Evolutionary conservation across 208 protist genomes (phyloP).

Genomic region (Crithidia sp.): DNA sequence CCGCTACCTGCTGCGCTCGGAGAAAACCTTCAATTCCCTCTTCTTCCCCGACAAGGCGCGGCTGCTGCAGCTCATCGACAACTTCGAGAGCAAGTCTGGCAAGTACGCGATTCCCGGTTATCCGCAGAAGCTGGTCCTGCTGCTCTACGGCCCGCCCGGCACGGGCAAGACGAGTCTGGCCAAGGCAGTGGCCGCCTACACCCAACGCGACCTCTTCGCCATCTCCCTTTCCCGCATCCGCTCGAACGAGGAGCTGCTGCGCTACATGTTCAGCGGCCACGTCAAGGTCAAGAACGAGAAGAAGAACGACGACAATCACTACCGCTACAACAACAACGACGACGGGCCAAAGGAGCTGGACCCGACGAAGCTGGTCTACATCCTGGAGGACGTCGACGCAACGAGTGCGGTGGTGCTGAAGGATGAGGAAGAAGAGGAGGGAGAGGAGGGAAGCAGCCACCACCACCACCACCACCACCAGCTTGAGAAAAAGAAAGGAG

Average conservation of each 20-base stretch:
- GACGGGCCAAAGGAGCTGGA: constrained; percentile 32
- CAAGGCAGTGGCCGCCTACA: constrained; percentile 88
- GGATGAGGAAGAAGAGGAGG: constrained; percentile 21
- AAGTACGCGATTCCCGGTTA: constrained; percentile 89
- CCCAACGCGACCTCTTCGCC: constrained; percentile 79
- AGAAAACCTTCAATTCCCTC: constrained; percentile 91
- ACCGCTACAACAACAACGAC: neutral
- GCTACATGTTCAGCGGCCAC: constrained; percentile 83
- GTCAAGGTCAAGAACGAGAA: constrained; percentile 54
- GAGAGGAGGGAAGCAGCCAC: neutral
- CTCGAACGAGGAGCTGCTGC: constrained; percentile 85
- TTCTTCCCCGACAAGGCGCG: constrained; percentile 89
- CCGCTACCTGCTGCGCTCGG: constrained; percentile 71
- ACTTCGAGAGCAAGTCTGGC: constrained; percentile 80
- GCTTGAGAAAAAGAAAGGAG: neutral
- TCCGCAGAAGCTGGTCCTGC: constrained; percentile 87
- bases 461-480: too few species aligned
- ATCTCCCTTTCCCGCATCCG: constrained; percentile 82
- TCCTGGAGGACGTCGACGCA: constrained; percentile 90
- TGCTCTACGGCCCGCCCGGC: constrained; percentile 94
- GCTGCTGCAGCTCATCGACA: constrained; percentile 78
- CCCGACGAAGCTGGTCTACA: constrained; percentile 78
- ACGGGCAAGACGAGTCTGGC: constrained; percentile 95
- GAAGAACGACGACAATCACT: constrained; percentile 6
- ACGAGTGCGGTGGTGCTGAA: constrained; percentile 61